Evolutionary conservation across 1,139 yeast species (phyloP), one percentile per base, ranked within the genome.

Genomic region (Lizanozyma gosingica): DNA sequence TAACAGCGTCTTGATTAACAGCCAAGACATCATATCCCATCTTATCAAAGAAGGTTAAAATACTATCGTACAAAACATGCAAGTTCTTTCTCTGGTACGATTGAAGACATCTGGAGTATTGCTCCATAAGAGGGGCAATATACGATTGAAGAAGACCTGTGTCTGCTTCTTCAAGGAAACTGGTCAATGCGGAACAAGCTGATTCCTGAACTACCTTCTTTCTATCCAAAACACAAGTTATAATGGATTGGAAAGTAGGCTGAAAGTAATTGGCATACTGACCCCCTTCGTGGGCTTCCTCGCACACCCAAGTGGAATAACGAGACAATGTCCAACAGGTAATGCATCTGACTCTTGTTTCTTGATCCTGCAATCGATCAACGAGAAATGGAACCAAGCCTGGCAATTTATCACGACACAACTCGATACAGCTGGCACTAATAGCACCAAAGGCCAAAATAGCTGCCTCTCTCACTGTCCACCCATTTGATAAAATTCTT

Each of bases 261-360:
- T 75, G 68, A 55, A 85, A 82, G 52, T 83, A 82, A 49, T 68
- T 74, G 15, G 87, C 73, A 54, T 78, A 83, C 18, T 72, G 63
- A 3, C 83, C 84, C 32, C 80, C 80, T 35, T 65, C 70, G 41
- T 65, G 67, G 2, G 83, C 83, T 53, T 82, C 86, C 16, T 70
- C 70, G 40, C 82, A 73, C 15, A 90, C 83, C 96, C 96, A 90
- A 3, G 76, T 54, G 1, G 94, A 75, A 57, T 81, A 92, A 43
- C 97, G 72, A 35, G 95, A 83, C 39, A 92, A 65, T 0, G 97
- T 86, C 98, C 98, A 92, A 64, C 97, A 90, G 0, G 95, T 70
- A 41, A 92, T 92, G 59, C 87, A 95, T 49, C 97, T 74, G 8
- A 92, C 95, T 37, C 95, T 76, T 4, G 95, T 83, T 60, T 88